Evolutionary conservation across 2,329 filamentous ascomycete genomes (phyloP).

Genomic region (Hymenoscyphus salicellus): DNA sequence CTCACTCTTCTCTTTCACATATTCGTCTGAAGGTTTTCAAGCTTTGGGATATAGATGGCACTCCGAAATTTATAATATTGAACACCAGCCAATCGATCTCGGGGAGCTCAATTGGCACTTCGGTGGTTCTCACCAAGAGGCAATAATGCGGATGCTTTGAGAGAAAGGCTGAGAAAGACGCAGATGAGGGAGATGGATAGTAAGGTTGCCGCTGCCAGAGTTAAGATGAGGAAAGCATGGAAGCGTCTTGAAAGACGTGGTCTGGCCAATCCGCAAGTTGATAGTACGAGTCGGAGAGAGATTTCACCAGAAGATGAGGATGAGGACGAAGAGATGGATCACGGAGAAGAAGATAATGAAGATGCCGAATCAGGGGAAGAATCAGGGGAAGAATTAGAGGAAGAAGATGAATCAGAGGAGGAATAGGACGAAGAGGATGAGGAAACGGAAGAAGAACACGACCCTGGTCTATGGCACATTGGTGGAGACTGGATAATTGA

Average conservation of each 20-base stretch:
- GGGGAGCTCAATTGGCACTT: not conserved
- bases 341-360: not conserved
- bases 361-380: not conserved
- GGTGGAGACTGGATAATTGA: not conserved
- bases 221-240: not conserved
- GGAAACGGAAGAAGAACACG: not conserved
- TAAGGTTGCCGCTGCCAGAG: not conserved
- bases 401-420: too few relatives aligned
- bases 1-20: not conserved
- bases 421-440: not conserved
- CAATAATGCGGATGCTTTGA: not conserved
- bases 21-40: not conserved
- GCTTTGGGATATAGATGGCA: not conserved
- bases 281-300: not conserved
- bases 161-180: not conserved
- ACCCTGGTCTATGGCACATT: not conserved
- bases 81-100: not conserved
- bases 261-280: not conserved
- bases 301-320: not conserved
- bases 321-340: not conserved
- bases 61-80: not conserved
- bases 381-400: too few relatives aligned
- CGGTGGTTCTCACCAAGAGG: not conserved
- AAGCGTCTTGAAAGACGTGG: not conserved
- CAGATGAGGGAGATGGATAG: not conserved